Conservation (phyloP, 768 basidiomycete species). For the Ramaria sp. region DNA sequence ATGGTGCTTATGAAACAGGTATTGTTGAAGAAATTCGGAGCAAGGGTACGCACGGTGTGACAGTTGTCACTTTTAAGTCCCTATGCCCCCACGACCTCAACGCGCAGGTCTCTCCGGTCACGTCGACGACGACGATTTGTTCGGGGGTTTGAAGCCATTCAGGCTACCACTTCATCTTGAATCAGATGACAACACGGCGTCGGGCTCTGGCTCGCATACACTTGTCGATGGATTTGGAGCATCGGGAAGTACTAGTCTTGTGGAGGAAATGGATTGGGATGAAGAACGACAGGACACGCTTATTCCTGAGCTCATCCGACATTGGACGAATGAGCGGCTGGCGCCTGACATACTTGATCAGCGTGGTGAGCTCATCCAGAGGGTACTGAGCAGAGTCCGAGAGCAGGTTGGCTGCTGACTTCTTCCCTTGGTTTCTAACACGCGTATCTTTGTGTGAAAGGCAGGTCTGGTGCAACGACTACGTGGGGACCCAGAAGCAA, state of each 20-base stretch:
- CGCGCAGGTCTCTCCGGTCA: background rate
- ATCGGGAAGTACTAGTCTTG: background rate
- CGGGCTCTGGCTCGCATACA: background rate
- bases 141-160: background rate
- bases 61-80: background rate
- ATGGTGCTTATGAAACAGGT: no score
- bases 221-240: background rate
- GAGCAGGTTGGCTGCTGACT: constrained; percentile 55
- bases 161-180: background rate
- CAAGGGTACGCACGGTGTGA: no score
- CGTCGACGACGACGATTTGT: constrained; percentile 2
- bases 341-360: constrained; percentile 70
- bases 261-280: constrained; percentile 12
- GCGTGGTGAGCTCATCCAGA: constrained; percentile 55
- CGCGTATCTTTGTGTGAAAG: constrained; percentile 28
- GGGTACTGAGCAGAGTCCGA: constrained; percentile 64
- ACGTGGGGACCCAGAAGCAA: constrained; percentile 70
- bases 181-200: background rate
- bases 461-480: constrained; percentile 65
- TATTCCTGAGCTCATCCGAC: constrained; percentile 58
- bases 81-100: background rate
- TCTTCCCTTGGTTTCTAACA: background rate
- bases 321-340: constrained; percentile 81
- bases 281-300: constrained; percentile 35
- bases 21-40: no score